Evolutionary conservation across 352 stramenopile genomes (phyloP), one percentile per base, ranked within the genome.

Genomic region (Pythium brachiatum): DNA sequence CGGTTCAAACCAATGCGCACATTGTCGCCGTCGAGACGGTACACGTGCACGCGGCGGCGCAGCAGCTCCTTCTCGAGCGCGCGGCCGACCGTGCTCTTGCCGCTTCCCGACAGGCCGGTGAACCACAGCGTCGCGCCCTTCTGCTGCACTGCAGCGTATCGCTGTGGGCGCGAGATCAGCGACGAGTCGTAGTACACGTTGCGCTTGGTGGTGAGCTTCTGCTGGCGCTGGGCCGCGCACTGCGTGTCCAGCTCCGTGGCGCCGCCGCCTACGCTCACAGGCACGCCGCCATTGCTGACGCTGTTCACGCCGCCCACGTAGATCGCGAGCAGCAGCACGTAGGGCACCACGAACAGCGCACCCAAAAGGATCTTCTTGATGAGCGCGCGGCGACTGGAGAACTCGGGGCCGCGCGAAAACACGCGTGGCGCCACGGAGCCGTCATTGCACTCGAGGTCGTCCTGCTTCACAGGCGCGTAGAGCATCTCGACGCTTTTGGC

Each of bases 71-170:
- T 92, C 85, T 99, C 97, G 11, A 99, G 73, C 6, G 97, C 95
- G 3, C 91, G 97, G 13, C 96, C 96, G 57, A 99, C 97, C 6
- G 97, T 99, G 47, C 92, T 98, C 79, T 99, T 99, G 32, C 97
- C 97, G 36, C 93, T 97, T n/a, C 97, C 97, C 18, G 83, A 97
- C 32, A 99, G 94, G 12, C 97, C 97, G 7, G 97, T 99, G 82
- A 99, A 99, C 97, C 97, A 99, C 1, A 99, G 81, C 23, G 97
- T 99, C 7, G 96, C 94, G 21, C 97, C 97, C 73, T 99, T 99
- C 76, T 99, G 97, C 66, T 89, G 74, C 41, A 94, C 59, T 0
- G 83, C 83, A 5, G 82, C 85, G 58, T 89, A 91, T 0, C 85
- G 78, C 66, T 90, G 73, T 38, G 78, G 63, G 0, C 79, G 78